These are phyloP conservation scores for Aspergillus hortae DNA, from an alignment of 2,329 filamentous ascomycete species.

Conservation along the genomic window DNA sequence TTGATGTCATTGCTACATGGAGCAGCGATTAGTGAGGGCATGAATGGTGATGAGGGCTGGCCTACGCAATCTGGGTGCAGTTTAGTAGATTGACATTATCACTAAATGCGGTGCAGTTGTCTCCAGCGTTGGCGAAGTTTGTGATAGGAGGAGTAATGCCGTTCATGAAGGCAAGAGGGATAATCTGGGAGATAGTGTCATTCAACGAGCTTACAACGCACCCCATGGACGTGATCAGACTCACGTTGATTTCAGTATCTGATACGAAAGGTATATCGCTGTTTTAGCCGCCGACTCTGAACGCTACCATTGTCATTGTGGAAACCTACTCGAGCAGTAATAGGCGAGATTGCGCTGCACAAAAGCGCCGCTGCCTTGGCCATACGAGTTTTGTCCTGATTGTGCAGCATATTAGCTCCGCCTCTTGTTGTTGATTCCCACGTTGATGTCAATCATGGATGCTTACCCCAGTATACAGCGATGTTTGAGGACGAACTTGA, in stretches of 20 bases:
- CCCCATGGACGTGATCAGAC: background rate
- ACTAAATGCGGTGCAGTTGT: slow-evolving; percentile 60
- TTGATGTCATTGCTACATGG: slow-evolving; percentile 43
- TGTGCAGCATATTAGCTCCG: background rate
- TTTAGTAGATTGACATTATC: slow-evolving; percentile 49
- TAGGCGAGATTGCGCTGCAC: slow-evolving; percentile 54
- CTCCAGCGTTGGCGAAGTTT: slow-evolving; percentile 63
- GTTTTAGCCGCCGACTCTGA: background rate
- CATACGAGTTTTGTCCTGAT: slow-evolving; percentile 61
- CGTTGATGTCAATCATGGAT: too few relatives aligned
- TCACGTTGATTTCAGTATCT: slow-evolving; percentile 27
- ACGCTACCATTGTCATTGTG: slow-evolving; percentile 5
- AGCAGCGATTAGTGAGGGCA: background rate
- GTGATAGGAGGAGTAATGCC: slow-evolving; percentile 53
- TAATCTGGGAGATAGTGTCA: slow-evolving; percentile 43
- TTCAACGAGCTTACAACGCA: background rate
- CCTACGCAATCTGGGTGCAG: slow-evolving; percentile 62
- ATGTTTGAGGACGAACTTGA: slow-evolving; percentile 43
- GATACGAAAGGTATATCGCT: background rate
- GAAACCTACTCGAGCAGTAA: slow-evolving; percentile 57
- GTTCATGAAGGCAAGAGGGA: slow-evolving; percentile 62
- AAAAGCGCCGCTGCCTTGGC: slow-evolving; percentile 31
- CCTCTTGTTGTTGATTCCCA: background rate
- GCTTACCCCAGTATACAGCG: slow-evolving; percentile 62
- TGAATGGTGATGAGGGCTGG: background rate